Evolutionary conservation across 139 green algal species (phyloP), one percentile per base, ranked within the genome.

Genomic region (Dunaliella primolecta): DNA sequence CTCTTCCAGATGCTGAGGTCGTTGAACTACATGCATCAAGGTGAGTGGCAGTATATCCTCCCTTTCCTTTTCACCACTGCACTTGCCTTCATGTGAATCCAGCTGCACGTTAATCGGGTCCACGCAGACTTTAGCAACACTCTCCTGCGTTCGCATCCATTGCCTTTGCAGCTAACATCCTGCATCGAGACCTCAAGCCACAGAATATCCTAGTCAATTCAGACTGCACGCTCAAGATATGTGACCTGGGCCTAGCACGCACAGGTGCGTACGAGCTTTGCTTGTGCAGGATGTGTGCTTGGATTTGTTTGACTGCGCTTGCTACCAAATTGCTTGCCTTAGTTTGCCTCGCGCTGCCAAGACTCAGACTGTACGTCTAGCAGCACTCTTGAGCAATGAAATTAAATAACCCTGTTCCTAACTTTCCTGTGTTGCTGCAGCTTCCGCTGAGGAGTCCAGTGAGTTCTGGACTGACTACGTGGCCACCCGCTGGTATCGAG

Each of bases 401-500:
- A n/a, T n/a, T n/a, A n/a, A n/a, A n/a, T n/a, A n/a, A n/a, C n/a
- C n/a, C n/a, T n/a, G 72, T 79, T 36, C 20, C 11, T 36, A 79
- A 33, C n/a, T 33, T 3, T 21, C 21, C n/a, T 64, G 57, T 35
- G 34, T 72, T 33, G 3, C 56, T 21, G 46, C 30, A 64, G 46
- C 46, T 25, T 64, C 46, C 3, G 56, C 7, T 1, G 35, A 30
- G 2, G 2, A n/a, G 2, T 75, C 37, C 31, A 24, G n/a, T 36
- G 56, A 36, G 56, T 2, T 75, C 0, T 90, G 87, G 27, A 97
- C 94, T 0, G 94, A 96, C 27, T 96, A 95, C 70, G 94, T 98
- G 30, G 97, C 98, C 36, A 99, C 96, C 2, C 90, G 98, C 36
- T 99, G 97, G 97, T 99, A 99, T 88, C 93, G 97, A 2, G 95